These are phyloP conservation scores for Heliocybe sulcata DNA, from an alignment of 1,284 basidiomycete species.

Conservation along the genomic window DNA sequence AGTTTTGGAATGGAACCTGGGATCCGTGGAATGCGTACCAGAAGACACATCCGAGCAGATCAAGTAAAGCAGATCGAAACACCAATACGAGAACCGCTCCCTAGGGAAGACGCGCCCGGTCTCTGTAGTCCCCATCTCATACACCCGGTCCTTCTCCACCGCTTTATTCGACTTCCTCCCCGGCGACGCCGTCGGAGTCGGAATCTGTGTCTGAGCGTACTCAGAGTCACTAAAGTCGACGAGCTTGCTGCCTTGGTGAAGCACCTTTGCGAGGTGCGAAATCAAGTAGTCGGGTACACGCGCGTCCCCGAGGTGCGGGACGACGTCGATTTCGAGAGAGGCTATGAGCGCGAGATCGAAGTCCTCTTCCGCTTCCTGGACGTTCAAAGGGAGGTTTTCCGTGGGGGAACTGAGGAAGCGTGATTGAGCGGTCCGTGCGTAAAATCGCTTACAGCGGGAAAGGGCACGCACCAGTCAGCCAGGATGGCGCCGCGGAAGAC, in stretches of 20 bases:
- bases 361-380: constrained; percentile 76
- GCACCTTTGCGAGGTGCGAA: constrained; percentile 58
- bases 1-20: no score
- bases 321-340: constrained; percentile 71
- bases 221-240: constrained; percentile 32
- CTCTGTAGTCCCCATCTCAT: constrained; percentile 55
- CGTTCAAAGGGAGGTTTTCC: constrained; percentile 49
- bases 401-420: constrained; percentile 36
- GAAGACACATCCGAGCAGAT: constrained; percentile 60
- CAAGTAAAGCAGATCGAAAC: constrained; percentile 83
- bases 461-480: constrained; percentile 67
- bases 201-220: background rate
- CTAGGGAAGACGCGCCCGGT: constrained; percentile 51
- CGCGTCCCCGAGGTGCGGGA: constrained; percentile 66
- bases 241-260: constrained; percentile 72
- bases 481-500: constrained; percentile 77
- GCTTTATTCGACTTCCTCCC: constrained; percentile 5
- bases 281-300: constrained; percentile 74
- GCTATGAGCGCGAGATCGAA: constrained; percentile 83
- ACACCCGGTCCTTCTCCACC: constrained; percentile 19
- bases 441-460: background rate
- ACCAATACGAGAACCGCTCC: constrained; percentile 92
- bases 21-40: constrained; percentile 31
- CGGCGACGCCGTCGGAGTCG: background rate
- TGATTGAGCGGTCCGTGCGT: background rate